Percentiles rank a stretch among this genome's conserved stretches.
Conservation (phyloP, 2,329 filamentous ascomycete genomes). For the Alternaria sp. region DNA sequence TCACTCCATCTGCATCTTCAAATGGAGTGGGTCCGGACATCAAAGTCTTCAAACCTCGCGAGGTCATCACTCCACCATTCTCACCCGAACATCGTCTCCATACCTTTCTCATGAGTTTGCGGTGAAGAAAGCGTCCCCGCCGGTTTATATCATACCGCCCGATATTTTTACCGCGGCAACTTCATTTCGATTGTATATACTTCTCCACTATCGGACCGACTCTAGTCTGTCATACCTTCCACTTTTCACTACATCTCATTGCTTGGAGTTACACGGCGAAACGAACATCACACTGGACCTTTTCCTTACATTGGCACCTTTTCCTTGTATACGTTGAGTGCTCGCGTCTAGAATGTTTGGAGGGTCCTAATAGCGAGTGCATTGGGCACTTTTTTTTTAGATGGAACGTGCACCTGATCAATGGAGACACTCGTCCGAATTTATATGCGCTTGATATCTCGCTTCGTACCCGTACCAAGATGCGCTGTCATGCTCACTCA, state of each 20-base stretch:
- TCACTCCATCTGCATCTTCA: constrained; percentile 22
- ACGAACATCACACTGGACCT: constrained; percentile 5
- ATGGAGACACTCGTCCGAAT: constrained; percentile 14
- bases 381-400: constrained; percentile 2
- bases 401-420: constrained; percentile 15
- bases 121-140: neutral
- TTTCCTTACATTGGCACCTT: constrained; percentile 9
- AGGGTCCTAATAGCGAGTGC: constrained; percentile 9
- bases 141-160: constrained; percentile 5
- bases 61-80: constrained; percentile 18
- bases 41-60: constrained; percentile 18
- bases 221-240: constrained; percentile 1
- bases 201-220: constrained; percentile 21
- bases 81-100: constrained; percentile 9
- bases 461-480: constrained; percentile 1
- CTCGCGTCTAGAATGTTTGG: constrained; percentile 2
- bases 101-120: constrained; percentile 3
- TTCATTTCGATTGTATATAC: constrained; percentile 22
- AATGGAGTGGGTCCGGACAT: constrained; percentile 29
- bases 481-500: neutral
- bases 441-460: constrained; percentile 2
- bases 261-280: constrained; percentile 21
- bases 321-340: constrained; percentile 9
- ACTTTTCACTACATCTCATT: constrained; percentile 13
- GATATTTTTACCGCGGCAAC: constrained; percentile 1